Evolutionary conservation across 176 grass and related monocot species (phyloP).

Genomic region (Puya raimondii): DNA sequence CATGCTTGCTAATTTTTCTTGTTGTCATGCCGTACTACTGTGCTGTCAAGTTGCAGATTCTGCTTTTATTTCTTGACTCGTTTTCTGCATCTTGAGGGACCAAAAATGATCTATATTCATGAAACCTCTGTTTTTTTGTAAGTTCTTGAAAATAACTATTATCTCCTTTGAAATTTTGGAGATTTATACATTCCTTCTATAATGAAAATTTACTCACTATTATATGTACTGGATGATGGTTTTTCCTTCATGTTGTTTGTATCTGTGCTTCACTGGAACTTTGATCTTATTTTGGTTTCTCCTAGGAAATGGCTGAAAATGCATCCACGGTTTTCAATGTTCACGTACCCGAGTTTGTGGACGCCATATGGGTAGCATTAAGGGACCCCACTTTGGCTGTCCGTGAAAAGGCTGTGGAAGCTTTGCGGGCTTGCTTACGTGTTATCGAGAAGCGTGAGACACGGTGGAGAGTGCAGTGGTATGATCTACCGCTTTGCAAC

Average conservation of each 20-base stretch:
- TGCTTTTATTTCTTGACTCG: not conserved
- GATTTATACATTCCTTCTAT: not conserved
- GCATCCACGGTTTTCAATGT: conserved; percentile 98
- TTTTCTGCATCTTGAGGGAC: not conserved
- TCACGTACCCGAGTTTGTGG: conserved; percentile 96
- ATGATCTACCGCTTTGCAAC: conserved; percentile 15
- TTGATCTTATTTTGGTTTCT: conserved; percentile 12
- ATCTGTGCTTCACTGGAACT: conserved; percentile 10
- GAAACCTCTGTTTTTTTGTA: not conserved
- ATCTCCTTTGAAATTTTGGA: not conserved
- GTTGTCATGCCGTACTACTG: not conserved
- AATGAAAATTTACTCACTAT: not conserved
- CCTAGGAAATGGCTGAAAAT: conserved; percentile 98
- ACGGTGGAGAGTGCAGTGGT: conserved; percentile 99
- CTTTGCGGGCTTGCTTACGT: conserved; percentile 82
- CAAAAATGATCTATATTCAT: not conserved
- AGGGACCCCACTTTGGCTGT: conserved; percentile 77
- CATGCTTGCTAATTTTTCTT: not conserved
- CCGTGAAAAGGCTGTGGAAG: conserved; percentile 86
- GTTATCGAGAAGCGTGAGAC: conserved; percentile 98
- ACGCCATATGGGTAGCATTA: conserved; percentile 95
- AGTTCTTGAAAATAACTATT: not conserved
- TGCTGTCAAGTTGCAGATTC: not conserved
- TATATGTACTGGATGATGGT: not conserved
- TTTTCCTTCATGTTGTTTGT: conserved; percentile 12